These are phyloP conservation scores for Cryptococcus hybrid DNA, from an alignment of 1,284 basidiomycete species.

Conservation along the genomic window DNA sequence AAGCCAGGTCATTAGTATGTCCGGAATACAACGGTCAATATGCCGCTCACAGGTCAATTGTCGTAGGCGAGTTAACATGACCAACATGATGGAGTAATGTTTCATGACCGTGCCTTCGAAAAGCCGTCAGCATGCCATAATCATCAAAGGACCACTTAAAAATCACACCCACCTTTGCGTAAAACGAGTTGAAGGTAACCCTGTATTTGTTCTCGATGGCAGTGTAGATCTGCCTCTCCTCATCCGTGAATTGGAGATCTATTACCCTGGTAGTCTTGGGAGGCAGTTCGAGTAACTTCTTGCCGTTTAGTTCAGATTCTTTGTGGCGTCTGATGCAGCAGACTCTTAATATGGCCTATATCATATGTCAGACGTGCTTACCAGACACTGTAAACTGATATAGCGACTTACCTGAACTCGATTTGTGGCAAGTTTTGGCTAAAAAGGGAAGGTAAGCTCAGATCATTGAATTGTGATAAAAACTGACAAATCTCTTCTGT, in stretches of 20 bases:
- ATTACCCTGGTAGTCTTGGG: slow-evolving; percentile 36
- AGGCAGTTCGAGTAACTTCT: slow-evolving; percentile 38
- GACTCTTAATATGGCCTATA: slow-evolving; percentile 22
- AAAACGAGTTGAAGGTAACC: slow-evolving; percentile 47
- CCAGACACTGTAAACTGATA: slow-evolving; percentile 3
- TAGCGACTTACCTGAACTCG: slow-evolving; percentile 35
- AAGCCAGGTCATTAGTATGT: neutral
- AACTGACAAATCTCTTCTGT: slow-evolving; percentile 19
- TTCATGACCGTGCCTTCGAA: slow-evolving; percentile 40
- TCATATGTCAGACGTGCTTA: neutral
- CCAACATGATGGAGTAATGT: slow-evolving; percentile 38
- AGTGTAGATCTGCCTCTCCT: slow-evolving; percentile 48
- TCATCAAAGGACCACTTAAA: neutral
- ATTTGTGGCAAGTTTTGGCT: slow-evolving; percentile 32
- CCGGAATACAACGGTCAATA: neutral
- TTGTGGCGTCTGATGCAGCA: slow-evolving; percentile 45
- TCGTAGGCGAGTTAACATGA: slow-evolving; percentile 41
- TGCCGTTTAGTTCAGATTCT: slow-evolving; percentile 44
- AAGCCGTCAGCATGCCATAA: neutral
- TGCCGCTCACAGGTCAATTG: slow-evolving; percentile 25
- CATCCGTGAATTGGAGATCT: slow-evolving; percentile 37
- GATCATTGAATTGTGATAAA: neutral
- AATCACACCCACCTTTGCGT: slow-evolving; percentile 14
- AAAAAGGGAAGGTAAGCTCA: neutral
- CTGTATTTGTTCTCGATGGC: slow-evolving; percentile 39